Conservation (phyloP, 2,329 filamentous ascomycete genomes). For the Trichoderma sp. region DNA sequence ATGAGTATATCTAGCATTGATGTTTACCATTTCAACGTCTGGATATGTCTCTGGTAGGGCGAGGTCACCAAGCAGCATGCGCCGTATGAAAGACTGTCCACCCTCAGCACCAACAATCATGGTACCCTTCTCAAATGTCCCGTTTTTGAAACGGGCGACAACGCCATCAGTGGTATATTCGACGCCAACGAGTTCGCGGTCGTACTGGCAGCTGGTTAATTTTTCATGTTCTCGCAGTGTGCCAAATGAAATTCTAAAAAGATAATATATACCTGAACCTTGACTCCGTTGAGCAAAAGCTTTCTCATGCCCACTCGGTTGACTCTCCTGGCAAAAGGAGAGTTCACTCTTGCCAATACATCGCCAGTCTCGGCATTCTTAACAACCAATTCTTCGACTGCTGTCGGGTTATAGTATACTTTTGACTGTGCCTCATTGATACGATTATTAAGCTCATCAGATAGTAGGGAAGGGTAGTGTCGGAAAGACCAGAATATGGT, state of each 20-base stretch:
- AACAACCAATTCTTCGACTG: background rate
- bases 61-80: background rate
- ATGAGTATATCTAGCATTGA: background rate
- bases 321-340: background rate
- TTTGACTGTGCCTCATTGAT: background rate
- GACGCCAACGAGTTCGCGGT: background rate
- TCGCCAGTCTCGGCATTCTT: background rate
- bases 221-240: background rate
- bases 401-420: background rate
- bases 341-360: background rate
- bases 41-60: background rate
- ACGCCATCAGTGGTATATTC: background rate
- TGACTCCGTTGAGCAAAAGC: background rate
- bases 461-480: background rate
- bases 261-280: background rate
- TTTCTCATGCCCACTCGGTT: background rate
- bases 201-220: background rate
- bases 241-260: no score
- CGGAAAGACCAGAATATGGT: background rate
- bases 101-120: background rate
- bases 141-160: background rate
- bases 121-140: background rate
- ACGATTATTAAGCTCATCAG: background rate
- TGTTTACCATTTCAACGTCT: background rate
- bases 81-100: background rate